phyloP scores from a whole-genome alignment of 345 rosid genomes.

The Melaleuca alternifolia region DNA sequence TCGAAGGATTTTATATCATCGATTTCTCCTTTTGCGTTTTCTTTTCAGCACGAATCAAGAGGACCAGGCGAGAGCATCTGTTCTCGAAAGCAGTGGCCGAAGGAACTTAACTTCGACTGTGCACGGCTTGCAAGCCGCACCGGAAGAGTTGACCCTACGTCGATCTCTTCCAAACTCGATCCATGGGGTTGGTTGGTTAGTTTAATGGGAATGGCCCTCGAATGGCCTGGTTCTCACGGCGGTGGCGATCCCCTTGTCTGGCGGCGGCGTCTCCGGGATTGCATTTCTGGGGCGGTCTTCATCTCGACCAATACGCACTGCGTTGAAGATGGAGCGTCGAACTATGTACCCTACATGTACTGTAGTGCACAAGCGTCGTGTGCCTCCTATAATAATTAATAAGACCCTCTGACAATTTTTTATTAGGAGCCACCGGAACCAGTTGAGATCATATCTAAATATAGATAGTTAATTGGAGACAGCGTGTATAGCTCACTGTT shows the following conservation, averaged over 20 bases:
- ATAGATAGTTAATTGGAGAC: too few relatives aligned
- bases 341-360: background rate
- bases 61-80: too few relatives aligned
- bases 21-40: too few relatives aligned
- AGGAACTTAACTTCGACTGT: too few relatives aligned
- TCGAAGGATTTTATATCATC: background rate
- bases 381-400: background rate
- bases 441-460: background rate
- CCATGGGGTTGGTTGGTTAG: background rate
- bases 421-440: background rate
- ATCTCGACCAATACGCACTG: background rate
- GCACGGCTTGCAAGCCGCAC: too few relatives aligned
- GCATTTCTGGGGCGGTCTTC: background rate
- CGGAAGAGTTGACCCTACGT: background rate
- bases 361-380: background rate
- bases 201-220: background rate
- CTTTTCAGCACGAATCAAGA: too few relatives aligned
- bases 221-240: background rate
- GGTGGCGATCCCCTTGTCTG: background rate
- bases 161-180: background rate
- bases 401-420: background rate
- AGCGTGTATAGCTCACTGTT: too few relatives aligned
- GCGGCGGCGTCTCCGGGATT: background rate
- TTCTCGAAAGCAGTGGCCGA: too few relatives aligned
- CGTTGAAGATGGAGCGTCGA: background rate